Percentiles rank a stretch among this genome's conserved stretches.
phyloP scores from a whole-genome alignment of 805 yeast genomes.

The Candida xiaguanensis region DNA sequence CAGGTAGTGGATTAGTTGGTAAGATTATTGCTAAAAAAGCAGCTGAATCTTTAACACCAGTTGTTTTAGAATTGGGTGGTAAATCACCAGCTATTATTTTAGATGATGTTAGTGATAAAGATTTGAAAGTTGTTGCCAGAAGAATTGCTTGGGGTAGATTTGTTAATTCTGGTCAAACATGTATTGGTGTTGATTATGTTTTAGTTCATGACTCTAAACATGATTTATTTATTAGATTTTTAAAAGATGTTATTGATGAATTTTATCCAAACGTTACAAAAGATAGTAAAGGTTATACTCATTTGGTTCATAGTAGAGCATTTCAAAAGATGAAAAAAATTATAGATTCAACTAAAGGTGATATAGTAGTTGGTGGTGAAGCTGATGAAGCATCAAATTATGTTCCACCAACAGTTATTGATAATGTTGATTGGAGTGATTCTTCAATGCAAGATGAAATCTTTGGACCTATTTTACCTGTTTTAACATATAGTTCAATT shows the following conservation, averaged over 20 bases:
- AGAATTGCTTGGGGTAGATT: slow-evolving; percentile 78
- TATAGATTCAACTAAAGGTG: slow-evolving; percentile 50
- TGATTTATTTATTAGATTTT: slow-evolving; percentile 43
- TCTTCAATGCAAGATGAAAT: slow-evolving; percentile 70
- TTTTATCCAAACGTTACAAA: slow-evolving; percentile 38
- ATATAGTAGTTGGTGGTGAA: slow-evolving; percentile 46
- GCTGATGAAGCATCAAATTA: slow-evolving; percentile 38
- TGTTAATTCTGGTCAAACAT: slow-evolving; percentile 83
- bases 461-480: slow-evolving; percentile 84
- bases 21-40: slow-evolving; percentile 74
- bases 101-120: slow-evolving; percentile 40
- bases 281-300: slow-evolving; percentile 40
- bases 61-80: slow-evolving; percentile 83
- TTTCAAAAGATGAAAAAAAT: slow-evolving; percentile 44
- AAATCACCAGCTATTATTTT: slow-evolving; percentile 82
- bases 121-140: slow-evolving; percentile 44
- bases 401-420: slow-evolving; percentile 73
- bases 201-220: slow-evolving; percentile 60
- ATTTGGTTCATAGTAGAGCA: slow-evolving; percentile 55
- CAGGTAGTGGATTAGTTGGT: slow-evolving; percentile 80
- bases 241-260: slow-evolving; percentile 38
- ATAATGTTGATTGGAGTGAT: slow-evolving; percentile 62
- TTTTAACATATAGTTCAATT: slow-evolving; percentile 50
- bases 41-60: slow-evolving; percentile 80
- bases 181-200: slow-evolving; percentile 85